Conservation (phyloP, 768 basidiomycete species). For the Boletus sp. region DNA sequence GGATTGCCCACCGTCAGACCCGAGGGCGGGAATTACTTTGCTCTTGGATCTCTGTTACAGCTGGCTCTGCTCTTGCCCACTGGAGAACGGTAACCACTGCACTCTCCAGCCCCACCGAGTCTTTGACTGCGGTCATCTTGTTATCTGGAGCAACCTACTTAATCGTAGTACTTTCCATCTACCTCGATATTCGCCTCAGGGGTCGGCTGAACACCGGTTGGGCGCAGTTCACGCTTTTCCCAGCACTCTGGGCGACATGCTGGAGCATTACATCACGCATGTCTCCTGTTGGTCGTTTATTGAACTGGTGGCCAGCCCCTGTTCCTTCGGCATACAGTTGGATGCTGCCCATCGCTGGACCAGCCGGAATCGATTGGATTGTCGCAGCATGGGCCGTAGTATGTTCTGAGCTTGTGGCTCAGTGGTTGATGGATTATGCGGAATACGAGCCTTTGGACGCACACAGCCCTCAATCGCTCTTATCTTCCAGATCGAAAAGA, state of each 20-base stretch:
- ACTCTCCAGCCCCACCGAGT: constrained; percentile 48
- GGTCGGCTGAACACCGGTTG: constrained; percentile 32
- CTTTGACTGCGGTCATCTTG: constrained; percentile 43
- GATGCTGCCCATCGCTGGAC: constrained; percentile 57
- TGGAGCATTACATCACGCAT: constrained; percentile 54
- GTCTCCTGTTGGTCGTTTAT: constrained; percentile 68
- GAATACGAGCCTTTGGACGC: constrained; percentile 14
- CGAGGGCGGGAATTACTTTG: constrained; percentile 28
- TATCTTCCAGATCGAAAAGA: constrained; percentile 24
- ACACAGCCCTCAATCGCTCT: background rate
- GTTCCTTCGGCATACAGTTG: constrained; percentile 57
- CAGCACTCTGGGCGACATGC: constrained; percentile 60
- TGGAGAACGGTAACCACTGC: constrained; percentile 47
- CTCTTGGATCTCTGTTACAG: constrained; percentile 38
- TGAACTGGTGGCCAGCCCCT: constrained; percentile 61
- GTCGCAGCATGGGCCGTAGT: constrained; percentile 75
- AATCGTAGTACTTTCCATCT: constrained; percentile 39
- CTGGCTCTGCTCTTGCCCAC: constrained; percentile 42
- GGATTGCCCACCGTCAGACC: constrained; percentile 27
- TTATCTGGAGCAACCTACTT: constrained; percentile 44
- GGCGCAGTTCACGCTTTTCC: constrained; percentile 56
- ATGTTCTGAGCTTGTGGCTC: constrained; percentile 48
- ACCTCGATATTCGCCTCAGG: constrained; percentile 37
- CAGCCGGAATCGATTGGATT: constrained; percentile 66
- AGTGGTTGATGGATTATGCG: constrained; percentile 52